A percentile compares a stretch with the other conserved stretches of the same genome.
These are phyloP conservation scores for Chytriomyces confervae DNA, from an alignment of 192 early-diverging fungal species.

Conservation along the genomic window DNA sequence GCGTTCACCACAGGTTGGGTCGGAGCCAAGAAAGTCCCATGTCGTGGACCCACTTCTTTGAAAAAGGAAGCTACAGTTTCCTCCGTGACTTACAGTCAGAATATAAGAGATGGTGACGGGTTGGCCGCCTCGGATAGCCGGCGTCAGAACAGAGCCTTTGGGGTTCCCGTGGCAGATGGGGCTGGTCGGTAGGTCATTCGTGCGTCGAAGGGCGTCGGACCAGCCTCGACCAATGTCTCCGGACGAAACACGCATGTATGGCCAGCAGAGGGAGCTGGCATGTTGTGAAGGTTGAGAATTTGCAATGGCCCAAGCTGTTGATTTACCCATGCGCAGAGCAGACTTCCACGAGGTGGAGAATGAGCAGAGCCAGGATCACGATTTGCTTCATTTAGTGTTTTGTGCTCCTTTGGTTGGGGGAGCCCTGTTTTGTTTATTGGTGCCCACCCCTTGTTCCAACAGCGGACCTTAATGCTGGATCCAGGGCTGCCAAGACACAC, in stretches of 20 bases:
- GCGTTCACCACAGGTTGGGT: slow-evolving; percentile 11
- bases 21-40: neutral
- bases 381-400: neutral
- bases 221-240: slow-evolving; percentile 17
- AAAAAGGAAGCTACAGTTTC: slow-evolving; percentile 3
- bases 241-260: slow-evolving; percentile 16
- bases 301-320: neutral
- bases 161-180: slow-evolving; percentile 13
- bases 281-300: neutral
- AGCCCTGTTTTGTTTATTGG: neutral
- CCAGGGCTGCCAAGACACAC: neutral
- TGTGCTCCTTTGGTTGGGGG: neutral
- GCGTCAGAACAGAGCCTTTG: neutral
- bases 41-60: neutral
- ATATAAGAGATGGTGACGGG: slow-evolving; percentile 5
- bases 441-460: neutral
- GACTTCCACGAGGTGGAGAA: neutral
- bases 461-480: neutral
- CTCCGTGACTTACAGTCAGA: slow-evolving; percentile 8
- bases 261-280: neutral
- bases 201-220: neutral
- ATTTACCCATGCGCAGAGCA: neutral
- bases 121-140: neutral
- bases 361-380: neutral
- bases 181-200: neutral